These are phyloP conservation scores for Scedosporium aurantiacum DNA, from an alignment of 2,329 filamentous ascomycete genomes.

Conservation along the genomic window DNA sequence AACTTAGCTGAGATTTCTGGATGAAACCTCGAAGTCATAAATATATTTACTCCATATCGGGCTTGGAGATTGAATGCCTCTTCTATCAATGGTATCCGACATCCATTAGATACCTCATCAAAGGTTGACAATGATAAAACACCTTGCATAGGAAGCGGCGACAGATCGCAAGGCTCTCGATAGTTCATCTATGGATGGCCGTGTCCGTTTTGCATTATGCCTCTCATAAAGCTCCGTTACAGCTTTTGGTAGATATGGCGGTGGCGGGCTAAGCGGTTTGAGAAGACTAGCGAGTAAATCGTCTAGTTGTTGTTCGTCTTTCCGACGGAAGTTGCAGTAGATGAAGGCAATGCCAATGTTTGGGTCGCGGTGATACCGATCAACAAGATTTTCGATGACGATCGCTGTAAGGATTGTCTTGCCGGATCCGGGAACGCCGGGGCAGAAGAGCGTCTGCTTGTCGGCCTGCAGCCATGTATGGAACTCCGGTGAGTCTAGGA, in stretches of 20 bases:
- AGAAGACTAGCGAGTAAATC: constrained; percentile 18
- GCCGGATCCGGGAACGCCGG: constrained; percentile 21
- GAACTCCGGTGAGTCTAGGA: constrained; percentile 24
- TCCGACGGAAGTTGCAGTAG: constrained; percentile 20
- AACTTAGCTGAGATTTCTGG: constrained; percentile 8
- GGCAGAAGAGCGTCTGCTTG: constrained; percentile 25
- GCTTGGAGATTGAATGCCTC: neutral
- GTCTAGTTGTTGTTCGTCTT: constrained; percentile 14
- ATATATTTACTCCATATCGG: neutral
- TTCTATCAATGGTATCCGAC: neutral
- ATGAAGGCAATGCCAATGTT: constrained; percentile 18
- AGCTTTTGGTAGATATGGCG: neutral
- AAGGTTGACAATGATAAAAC: neutral
- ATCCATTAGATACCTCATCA: constrained; percentile 12
- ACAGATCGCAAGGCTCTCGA: neutral
- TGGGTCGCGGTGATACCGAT: constrained; percentile 7
- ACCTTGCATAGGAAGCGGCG: accelerated
- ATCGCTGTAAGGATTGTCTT: constrained; percentile 21
- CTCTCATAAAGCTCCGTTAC: constrained; percentile 2
- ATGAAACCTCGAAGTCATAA: constrained; percentile 1
- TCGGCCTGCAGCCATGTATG: constrained; percentile 15
- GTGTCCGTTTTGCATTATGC: neutral
- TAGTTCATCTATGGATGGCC: constrained; percentile 5
- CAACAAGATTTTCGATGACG: constrained; percentile 10
- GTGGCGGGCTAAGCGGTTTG: constrained; percentile 19